A percentile compares a stretch with the other conserved stretches of the same genome.
phyloP scores from a whole-genome alignment of 2,329 filamentous ascomycete species.

The Ceratocystis smalleyi region DNA sequence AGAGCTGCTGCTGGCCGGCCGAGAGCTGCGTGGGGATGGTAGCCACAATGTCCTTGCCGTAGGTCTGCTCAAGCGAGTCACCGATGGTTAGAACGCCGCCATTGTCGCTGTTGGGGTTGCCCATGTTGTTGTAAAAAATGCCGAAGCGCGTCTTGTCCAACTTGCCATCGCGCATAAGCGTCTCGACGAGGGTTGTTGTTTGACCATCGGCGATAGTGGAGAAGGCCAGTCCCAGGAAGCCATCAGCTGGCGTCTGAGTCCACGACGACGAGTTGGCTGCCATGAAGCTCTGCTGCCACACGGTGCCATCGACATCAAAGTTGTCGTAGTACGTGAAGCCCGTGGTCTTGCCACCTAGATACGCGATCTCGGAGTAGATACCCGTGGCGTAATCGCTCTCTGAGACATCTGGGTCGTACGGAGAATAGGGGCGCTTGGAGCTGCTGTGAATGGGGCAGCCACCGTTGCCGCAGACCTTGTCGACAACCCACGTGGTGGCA shows the following conservation, averaged over 20 bases:
- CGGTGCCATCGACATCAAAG: conserved; percentile 18
- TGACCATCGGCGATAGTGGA: conserved; percentile 22
- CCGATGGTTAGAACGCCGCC: conserved; percentile 23
- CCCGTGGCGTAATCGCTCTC: conserved; percentile 20
- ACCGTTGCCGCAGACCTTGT: conserved; percentile 20
- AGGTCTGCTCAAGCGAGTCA: conserved; percentile 23
- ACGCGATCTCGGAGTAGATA: conserved; percentile 20
- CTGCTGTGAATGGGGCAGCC: conserved; percentile 21
- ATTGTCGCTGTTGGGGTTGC: conserved; percentile 10
- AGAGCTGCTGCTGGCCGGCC: conserved; percentile 22
- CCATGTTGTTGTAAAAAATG: conserved; percentile 22
- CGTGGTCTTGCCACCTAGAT: conserved; percentile 22
- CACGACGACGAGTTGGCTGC: conserved; percentile 22
- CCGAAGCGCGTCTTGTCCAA: conserved; percentile 24
- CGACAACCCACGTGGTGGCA: conserved; percentile 24
- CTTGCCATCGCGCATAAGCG: conserved; percentile 21
- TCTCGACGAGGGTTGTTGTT: conserved; percentile 23
- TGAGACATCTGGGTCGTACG: conserved; percentile 22
- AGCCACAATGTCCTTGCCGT: conserved; percentile 20
- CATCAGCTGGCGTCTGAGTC: conserved; percentile 22
- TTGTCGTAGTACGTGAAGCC: conserved; percentile 22
- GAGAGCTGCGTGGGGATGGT: conserved; percentile 17
- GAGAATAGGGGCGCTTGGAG: conserved; percentile 16
- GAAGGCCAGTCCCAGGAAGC: conserved; percentile 26
- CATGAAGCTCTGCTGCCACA: conserved; percentile 24